Evolutionary conservation across 2,329 filamentous ascomycete species (phyloP), one percentile per base, ranked within the genome.

Genomic region (Fusarium sulawesiense): DNA sequence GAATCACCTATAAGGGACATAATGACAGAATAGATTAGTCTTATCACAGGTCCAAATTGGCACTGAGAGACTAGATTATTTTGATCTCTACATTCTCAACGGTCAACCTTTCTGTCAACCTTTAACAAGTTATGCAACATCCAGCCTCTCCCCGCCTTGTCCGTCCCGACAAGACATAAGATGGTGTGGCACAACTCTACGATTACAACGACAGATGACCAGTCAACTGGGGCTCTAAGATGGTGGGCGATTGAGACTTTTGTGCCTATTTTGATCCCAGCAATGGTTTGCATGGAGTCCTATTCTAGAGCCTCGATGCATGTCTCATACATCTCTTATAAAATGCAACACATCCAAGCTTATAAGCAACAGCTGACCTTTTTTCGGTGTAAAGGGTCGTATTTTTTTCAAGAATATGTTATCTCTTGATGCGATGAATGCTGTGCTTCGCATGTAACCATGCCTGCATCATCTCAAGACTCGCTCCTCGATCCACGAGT

Each of bases 171-270:
- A 67, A 53, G 56, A 56, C 63, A 60, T 56, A 44, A 54, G 65
- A 60, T 66, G 64, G 64, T 66, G 64, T 66, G 64, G 27, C 56
- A 67, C 63, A 70, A 60, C 34, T 21, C 48, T 18, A 40, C 49
- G n/a, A 60, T 54, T 56, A 53, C n/a, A 37, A 64, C 46, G 50
- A 66, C 64, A 67, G 67, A 68, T 71, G 68, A 70, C 68, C 67
- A 71, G 68, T 71, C 67, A 71, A 47, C 53, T 37, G 23, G 50
- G 46, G 54, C 34, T 18, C 21, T 55, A 58, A 48, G 64, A 71
- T 70, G 68, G 67, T 68, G 68, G 64, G 64, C 16, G 63, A 71
- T 70, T 70, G 67, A 70, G 67, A 70, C 68, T 57, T 56, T 60
- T 71, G 58, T 68, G 29, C 53, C 54, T 53, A 54, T 68, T 67